phyloP scores from a whole-genome alignment of 768 basidiomycete species.

The Rhizopogon rudus region DNA sequence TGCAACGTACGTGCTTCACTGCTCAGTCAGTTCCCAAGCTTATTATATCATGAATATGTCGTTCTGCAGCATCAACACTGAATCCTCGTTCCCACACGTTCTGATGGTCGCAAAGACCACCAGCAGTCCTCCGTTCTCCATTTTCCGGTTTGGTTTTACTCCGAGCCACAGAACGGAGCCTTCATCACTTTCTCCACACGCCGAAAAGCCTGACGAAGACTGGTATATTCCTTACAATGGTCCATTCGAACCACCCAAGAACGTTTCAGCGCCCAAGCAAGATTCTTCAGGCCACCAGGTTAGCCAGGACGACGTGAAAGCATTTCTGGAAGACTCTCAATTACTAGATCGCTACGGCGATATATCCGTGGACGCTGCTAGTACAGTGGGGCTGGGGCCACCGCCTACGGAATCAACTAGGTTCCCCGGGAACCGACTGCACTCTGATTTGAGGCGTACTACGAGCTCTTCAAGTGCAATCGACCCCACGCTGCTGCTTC shows the following conservation, averaged over 20 bases:
- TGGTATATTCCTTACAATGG: conserved; percentile 67
- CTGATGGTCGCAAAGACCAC: conserved; percentile 32
- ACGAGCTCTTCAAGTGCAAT: conserved; percentile 32
- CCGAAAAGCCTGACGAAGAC: conserved; percentile 33
- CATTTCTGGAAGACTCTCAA: conserved; percentile 22
- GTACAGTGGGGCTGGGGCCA: neutral
- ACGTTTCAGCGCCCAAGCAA: conserved; percentile 20
- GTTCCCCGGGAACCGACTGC: conserved; percentile 23
- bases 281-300: conserved; percentile 41
- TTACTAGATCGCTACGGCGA: conserved; percentile 26
- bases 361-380: neutral
- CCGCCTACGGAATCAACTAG: conserved; percentile 4
- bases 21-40: neutral
- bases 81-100: neutral
- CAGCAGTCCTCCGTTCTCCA: conserved; percentile 27
- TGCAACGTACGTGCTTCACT: neutral
- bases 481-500: conserved; percentile 26
- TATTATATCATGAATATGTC: neutral
- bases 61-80: neutral
- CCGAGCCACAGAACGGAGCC: conserved; percentile 13
- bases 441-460: conserved; percentile 36
- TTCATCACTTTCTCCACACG: conserved; percentile 10
- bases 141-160: conserved; percentile 32
- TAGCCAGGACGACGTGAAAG: conserved; percentile 24
- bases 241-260: conserved; percentile 44